Percentiles rank a stretch among this genome's conserved stretches.
Evolutionary conservation across 495 filamentous ascomycete species (phyloP).

Genomic region (Annulohypoxylon bovei): DNA sequence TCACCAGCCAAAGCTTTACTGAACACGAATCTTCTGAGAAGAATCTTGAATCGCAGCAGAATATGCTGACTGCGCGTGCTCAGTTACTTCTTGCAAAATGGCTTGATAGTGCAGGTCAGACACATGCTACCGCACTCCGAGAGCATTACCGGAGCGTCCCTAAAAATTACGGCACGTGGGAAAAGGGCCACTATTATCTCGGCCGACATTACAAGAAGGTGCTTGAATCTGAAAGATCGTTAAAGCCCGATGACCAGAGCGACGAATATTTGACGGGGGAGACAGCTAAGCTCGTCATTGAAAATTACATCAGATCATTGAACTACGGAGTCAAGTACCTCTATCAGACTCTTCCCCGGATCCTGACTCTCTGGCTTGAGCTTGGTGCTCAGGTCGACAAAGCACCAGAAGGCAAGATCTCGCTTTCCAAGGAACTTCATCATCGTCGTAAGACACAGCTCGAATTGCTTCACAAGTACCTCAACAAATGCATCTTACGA

Average conservation of each 20-base stretch:
- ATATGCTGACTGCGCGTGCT: constrained; percentile 69
- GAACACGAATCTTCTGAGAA: constrained; percentile 58
- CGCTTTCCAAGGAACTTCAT: constrained; percentile 68
- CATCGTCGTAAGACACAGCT: constrained; percentile 69
- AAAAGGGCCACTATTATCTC: constrained; percentile 96
- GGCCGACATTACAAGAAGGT: constrained; percentile 98
- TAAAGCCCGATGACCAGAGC: constrained; percentile 71
- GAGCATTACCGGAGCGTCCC: constrained; percentile 80
- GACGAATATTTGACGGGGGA: constrained; percentile 75
- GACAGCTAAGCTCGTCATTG: constrained; percentile 85
- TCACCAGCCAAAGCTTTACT: constrained; percentile 54
- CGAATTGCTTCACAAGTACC: constrained; percentile 72
- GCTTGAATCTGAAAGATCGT: constrained; percentile 83
- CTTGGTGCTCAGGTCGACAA: constrained; percentile 79
- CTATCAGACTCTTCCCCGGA: constrained; percentile 88
- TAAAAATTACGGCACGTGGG: constrained; percentile 74
- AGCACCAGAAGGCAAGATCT: constrained; percentile 71
- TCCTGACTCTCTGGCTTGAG: constrained; percentile 94
- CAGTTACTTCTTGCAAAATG: constrained; percentile 93
- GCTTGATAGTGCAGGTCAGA: constrained; percentile 92
- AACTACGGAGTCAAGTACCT: constrained; percentile 92
- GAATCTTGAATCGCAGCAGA: constrained; percentile 58
- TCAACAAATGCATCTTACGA: constrained; percentile 76
- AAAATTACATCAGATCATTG: constrained; percentile 90
- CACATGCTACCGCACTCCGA: constrained; percentile 78